Evolutionary conservation across 495 filamentous ascomycete species (phyloP), one percentile per base, ranked within the genome.

Genomic region (Penicillium ucsense): DNA sequence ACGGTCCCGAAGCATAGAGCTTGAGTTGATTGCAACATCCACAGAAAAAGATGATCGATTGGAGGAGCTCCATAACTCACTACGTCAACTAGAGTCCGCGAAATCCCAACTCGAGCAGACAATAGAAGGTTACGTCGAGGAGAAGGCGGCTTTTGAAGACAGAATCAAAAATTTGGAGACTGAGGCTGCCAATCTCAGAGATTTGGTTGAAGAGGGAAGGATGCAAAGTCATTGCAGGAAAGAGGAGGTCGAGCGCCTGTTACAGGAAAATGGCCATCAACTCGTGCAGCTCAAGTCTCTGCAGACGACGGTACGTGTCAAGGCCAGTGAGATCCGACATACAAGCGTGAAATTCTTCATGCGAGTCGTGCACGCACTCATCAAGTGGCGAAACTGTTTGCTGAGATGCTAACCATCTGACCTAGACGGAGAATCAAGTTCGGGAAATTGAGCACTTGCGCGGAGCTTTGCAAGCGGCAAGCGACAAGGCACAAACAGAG

Each of bases 11-110:
- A 61, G 57, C 11, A 63, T 57, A 48, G 71, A 75, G 33, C 51
- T 75, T 4, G 70, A 67, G 29, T 50, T 72, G 5, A 61, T 74
- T 35, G 72, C 74, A 35, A 70, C 64, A 12, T 38, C 64, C n/a
- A 68, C 68, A 0, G 71, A 64, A 20, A 75, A 66, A 43, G 74
- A 77, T 12, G 69, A 76, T 48, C 54, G 60, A 4, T 43, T 76
- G 4, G 71, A 76, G 31, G 63, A 61, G 35, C 45, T 68, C 3
- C 62, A 69, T 8, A 53, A 53, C 34, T 39, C 65, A 8, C 8
- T 67, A 27, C 42, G 48, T 8, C 35, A 42, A 8, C 47, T 60
- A 12, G 49, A 45, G 36, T 48, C 48, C 34, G 57, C 61, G 38
- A 63, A 57, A 41, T 43, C 50, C 3, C 32, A 54, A 10, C 29